Percentiles rank a stretch among this genome's conserved stretches.
Evolutionary conservation across 1,284 basidiomycete species (phyloP).

Genomic region (Inonotus obliquus): DNA sequence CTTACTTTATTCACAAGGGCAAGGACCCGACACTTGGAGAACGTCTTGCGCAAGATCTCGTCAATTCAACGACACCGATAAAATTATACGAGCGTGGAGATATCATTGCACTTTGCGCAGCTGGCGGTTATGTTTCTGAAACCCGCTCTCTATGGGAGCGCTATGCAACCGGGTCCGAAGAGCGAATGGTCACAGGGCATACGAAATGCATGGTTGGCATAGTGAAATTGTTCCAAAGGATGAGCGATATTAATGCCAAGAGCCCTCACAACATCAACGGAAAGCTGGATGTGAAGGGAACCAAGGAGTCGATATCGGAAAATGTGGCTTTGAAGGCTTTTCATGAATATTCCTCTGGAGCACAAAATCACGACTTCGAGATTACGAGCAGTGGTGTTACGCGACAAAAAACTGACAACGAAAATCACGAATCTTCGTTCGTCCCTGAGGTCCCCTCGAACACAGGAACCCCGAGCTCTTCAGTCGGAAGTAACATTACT

Average conservation of each 20-base stretch:
- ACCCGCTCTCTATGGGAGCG: constrained; percentile 54
- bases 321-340: background rate
- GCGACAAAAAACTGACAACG: background rate
- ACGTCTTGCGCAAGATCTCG: constrained; percentile 43
- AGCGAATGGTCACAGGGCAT: constrained; percentile 39
- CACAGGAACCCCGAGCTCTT: too few species aligned
- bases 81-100: constrained; percentile 35
- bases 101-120: constrained; percentile 44
- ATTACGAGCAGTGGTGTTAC: too few species aligned
- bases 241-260: background rate
- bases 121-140: constrained; percentile 40
- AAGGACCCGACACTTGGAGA: constrained; percentile 38
- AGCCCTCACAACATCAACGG: background rate
- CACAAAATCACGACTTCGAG: background rate
- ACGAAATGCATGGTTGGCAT: constrained; percentile 48
- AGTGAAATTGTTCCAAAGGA: constrained; percentile 44
- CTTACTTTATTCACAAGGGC: constrained; percentile 34
- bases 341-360: background rate
- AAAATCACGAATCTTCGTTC: background rate
- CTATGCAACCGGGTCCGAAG: constrained; percentile 41
- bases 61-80: constrained; percentile 24
- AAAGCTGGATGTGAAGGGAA: background rate
- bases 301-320: background rate
- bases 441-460: background rate
- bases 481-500: background rate